Evolutionary conservation across 192 early-diverging fungal genomes (phyloP).

Genomic region (Linnemannia elongata): DNA sequence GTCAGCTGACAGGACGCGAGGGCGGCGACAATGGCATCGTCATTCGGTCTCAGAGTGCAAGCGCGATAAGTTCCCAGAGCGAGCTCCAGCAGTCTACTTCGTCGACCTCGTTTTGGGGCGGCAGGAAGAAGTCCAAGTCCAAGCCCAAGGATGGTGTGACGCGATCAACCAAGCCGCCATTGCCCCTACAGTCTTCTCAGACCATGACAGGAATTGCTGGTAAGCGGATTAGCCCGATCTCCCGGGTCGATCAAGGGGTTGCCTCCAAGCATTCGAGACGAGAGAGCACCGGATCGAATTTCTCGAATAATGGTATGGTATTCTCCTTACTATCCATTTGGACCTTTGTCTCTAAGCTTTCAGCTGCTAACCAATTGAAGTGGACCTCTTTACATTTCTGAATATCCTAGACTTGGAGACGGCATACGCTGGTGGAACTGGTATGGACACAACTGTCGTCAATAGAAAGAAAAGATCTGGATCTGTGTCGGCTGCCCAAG

Average conservation of each 20-base stretch:
- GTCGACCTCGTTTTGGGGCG: slow-evolving; percentile 40
- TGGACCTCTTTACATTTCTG: not conserved
- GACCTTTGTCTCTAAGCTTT: not conserved
- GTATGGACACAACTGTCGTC: not conserved
- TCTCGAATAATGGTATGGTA: slow-evolving; percentile 48
- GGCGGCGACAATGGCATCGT: slow-evolving; percentile 7
- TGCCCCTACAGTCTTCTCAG: slow-evolving; percentile 45
- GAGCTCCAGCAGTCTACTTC: slow-evolving; percentile 15
- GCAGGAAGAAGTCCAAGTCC: slow-evolving; percentile 32
- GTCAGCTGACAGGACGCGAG: slow-evolving; percentile 23
- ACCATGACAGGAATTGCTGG: slow-evolving; percentile 27
- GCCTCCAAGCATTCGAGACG: slow-evolving; percentile 59
- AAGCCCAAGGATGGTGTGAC: slow-evolving; percentile 30
- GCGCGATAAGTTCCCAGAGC: slow-evolving; percentile 49
- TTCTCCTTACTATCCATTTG: not conserved
- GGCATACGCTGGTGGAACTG: not conserved
- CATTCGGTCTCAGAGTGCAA: slow-evolving; percentile 41
- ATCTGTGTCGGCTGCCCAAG: not conserved
- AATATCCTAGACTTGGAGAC: slow-evolving; percentile 6
- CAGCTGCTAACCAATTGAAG: not conserved
- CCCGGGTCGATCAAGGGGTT: slow-evolving; percentile 38
- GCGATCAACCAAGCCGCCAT: slow-evolving; percentile 41
- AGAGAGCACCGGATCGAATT: slow-evolving; percentile 62
- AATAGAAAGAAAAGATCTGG: not conserved
- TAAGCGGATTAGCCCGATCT: slow-evolving; percentile 59